A percentile compares a stretch with the other conserved stretches of the same genome.
These are phyloP conservation scores for Hyaloscypha variabilis DNA, from an alignment of 495 filamentous ascomycete genomes.

Conservation along the genomic window DNA sequence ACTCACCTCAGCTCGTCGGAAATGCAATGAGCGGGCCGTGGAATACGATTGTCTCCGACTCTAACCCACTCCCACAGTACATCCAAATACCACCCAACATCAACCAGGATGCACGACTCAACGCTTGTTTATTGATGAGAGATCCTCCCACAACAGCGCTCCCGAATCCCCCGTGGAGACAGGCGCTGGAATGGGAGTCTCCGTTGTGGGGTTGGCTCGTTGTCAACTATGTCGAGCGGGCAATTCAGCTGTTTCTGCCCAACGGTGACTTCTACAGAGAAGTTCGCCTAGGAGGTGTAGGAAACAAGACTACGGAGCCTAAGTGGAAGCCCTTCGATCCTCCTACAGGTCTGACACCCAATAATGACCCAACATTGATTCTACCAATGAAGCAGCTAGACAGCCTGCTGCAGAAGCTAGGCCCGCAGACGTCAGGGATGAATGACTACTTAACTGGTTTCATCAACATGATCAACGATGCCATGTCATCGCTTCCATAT, in stretches of 20 bases:
- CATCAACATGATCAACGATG: constrained; percentile 38
- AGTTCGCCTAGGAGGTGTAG: constrained; percentile 40
- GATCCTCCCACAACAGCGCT: background rate
- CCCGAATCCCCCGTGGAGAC: constrained; percentile 25
- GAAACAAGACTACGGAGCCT: constrained; percentile 10
- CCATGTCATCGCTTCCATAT: constrained; percentile 24
- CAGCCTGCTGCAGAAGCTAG: too few relatives aligned
- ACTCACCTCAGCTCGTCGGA: too few relatives aligned
- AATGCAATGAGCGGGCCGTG: too few relatives aligned
- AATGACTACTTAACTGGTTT: constrained; percentile 40
- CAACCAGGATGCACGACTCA: constrained; percentile 51
- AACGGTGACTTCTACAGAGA: constrained; percentile 57
- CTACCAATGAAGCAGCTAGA: constrained; percentile 10
- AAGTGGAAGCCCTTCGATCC: constrained; percentile 43
- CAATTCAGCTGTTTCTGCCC: constrained; percentile 49
- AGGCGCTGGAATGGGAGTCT: constrained; percentile 44
- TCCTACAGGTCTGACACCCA: too few relatives aligned
- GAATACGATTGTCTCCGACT: too few relatives aligned
- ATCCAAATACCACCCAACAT: constrained; percentile 49
- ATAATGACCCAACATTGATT: background rate
- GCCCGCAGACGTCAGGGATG: background rate
- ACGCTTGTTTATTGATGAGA: constrained; percentile 38
- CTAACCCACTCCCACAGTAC: constrained; percentile 37
- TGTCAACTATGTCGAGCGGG: constrained; percentile 50
- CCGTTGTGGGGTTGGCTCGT: constrained; percentile 58